Conservation (phyloP, 2,329 filamentous ascomycete genomes). For the Hortaea werneckii region DNA sequence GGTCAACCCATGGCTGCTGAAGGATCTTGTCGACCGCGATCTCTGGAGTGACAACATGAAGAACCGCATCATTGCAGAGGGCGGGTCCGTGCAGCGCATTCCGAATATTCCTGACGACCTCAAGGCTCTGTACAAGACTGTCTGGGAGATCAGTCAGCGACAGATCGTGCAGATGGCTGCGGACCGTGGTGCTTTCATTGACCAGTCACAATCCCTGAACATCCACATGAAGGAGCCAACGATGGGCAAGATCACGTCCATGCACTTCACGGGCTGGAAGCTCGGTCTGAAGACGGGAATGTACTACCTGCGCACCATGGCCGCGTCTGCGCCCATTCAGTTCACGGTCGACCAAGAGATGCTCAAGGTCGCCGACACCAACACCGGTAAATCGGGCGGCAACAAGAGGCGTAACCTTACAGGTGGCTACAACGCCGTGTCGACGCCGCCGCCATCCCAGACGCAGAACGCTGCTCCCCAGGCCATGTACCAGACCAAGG, state of each 20-base stretch:
- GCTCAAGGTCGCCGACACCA: conserved; percentile 76
- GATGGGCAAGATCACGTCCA: conserved; percentile 99
- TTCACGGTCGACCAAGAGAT: conserved; percentile 98
- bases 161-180: conserved; percentile 96
- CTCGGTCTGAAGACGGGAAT: conserved; percentile 98
- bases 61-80: conserved; percentile 98
- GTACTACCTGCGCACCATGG: conserved; percentile 99
- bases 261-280: conserved; percentile 99
- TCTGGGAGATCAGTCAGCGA: conserved; percentile 97
- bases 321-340: conserved; percentile 91
- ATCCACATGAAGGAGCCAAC: conserved; percentile 99
- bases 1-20: conserved; percentile 96
- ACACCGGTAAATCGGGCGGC: conserved; percentile 53
- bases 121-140: conserved; percentile 97
- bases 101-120: conserved; percentile 92
- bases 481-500: conserved; percentile 54
- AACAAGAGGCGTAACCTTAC: conserved; percentile 61
- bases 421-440: conserved; percentile 22
- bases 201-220: conserved; percentile 97
- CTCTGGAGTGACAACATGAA: conserved; percentile 99
- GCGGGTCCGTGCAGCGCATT: conserved; percentile 91
- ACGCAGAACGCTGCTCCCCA: conserved; percentile 46
- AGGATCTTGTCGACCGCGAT: conserved; percentile 95
- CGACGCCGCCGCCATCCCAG: conserved; percentile 47
- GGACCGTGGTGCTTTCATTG: conserved; percentile 95